These are phyloP conservation scores for Cucurbita pepo DNA, from an alignment of 306 rosid species.

Conservation along the genomic window DNA sequence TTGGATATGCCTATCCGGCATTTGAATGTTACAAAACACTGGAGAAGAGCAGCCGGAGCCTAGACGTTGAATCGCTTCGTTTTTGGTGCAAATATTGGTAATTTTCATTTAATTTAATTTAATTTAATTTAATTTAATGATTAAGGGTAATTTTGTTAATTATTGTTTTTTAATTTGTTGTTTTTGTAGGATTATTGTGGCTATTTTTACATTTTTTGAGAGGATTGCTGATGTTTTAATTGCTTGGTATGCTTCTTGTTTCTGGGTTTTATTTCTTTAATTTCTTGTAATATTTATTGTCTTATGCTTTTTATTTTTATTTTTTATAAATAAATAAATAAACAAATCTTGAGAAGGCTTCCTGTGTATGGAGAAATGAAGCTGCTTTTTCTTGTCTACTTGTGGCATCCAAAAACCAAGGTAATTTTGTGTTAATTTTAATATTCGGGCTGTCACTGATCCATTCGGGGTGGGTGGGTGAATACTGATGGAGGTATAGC, in stretches of 20 bases:
- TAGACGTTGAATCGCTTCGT: constrained; percentile 54
- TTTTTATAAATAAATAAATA: too few species aligned
- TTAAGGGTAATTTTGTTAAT: neutral
- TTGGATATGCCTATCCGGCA: constrained; percentile 96
- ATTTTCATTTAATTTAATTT: neutral
- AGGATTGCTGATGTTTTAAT: constrained; percentile 45
- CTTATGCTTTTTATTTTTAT: neutral
- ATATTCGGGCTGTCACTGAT: too few species aligned
- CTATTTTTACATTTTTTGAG: constrained; percentile 50
- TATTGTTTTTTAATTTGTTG: neutral
- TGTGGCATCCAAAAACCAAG: constrained; percentile 13
- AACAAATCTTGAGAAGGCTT: neutral
- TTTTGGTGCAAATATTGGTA: constrained; percentile 98
- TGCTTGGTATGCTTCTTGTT: constrained; percentile 35
- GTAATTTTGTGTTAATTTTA: neutral
- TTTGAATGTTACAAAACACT: constrained; percentile 63
- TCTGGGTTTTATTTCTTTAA: neutral
- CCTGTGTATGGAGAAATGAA: constrained; percentile 10
- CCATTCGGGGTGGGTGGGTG: too few species aligned
- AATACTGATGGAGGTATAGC: too few species aligned
- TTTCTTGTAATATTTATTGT: neutral
- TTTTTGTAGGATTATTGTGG: constrained; percentile 68
- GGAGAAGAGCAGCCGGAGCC: constrained; percentile 40
- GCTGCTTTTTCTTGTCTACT: constrained; percentile 3
- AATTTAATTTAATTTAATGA: neutral